Evolutionary conservation across 345 rosid genomes (phyloP).

Genomic region (Syzygium oleosum): DNA sequence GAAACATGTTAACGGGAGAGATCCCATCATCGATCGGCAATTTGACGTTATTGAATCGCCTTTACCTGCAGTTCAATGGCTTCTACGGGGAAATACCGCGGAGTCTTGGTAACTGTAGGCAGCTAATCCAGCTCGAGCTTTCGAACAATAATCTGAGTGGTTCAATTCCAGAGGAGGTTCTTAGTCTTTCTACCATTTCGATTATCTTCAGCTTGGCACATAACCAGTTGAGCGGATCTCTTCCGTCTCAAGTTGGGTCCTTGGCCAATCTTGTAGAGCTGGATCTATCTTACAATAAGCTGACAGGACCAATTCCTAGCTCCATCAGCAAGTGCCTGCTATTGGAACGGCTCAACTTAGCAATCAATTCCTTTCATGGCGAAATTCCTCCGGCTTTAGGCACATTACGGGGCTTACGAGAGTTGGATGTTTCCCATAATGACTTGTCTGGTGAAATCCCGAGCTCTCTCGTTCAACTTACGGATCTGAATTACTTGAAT

Average conservation of each 20-base stretch:
- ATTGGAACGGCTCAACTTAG: slow-evolving; percentile 7
- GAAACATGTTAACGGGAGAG: background rate
- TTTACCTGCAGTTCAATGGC: background rate
- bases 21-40: background rate
- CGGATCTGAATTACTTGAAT: background rate
- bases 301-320: slow-evolving; percentile 22
- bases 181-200: background rate
- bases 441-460: slow-evolving; percentile 21
- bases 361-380: background rate
- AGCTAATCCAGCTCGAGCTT: background rate
- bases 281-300: background rate
- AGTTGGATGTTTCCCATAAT: slow-evolving; percentile 28
- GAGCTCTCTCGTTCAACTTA: background rate
- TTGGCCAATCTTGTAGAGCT: slow-evolving; percentile 3
- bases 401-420: background rate
- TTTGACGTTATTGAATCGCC: background rate
- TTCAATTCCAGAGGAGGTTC: background rate
- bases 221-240: slow-evolving; percentile 3
- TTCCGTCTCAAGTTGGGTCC: slow-evolving; percentile 14
- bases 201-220: background rate
- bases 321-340: slow-evolving; percentile 10
- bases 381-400: slow-evolving; percentile 22
- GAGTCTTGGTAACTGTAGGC: background rate
- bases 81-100: slow-evolving; percentile 13
- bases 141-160: slow-evolving; percentile 3